Evolutionary conservation across 2,329 filamentous ascomycete species (phyloP).

Genomic region (Neocatenulostroma microsporum): DNA sequence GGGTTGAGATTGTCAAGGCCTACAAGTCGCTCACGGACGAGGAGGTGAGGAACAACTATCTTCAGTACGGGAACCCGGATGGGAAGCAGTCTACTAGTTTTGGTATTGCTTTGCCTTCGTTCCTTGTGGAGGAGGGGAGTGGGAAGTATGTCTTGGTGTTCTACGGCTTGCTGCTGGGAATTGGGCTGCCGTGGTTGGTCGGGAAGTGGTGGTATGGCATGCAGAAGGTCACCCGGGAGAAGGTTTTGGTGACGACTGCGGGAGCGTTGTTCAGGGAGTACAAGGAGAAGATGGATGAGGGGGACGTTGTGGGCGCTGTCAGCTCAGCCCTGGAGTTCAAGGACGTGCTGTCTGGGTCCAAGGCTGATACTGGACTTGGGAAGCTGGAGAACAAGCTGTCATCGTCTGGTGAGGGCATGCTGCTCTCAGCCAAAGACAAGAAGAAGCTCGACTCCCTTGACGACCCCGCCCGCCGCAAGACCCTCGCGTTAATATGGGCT

Average conservation of each 20-base stretch:
- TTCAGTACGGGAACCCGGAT: conserved; percentile 92
- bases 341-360: conserved; percentile 64
- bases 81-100: conserved; percentile 98
- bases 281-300: conserved; percentile 72
- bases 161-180: conserved; percentile 80
- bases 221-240: conserved; percentile 86
- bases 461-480: conserved; percentile 71
- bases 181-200: conserved; percentile 84
- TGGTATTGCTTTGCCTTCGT: conserved; percentile 87
- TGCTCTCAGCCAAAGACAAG: conserved; percentile 66
- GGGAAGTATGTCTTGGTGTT: conserved; percentile 91
- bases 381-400: conserved; percentile 75
- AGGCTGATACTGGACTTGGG: conserved; percentile 69
- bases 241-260: conserved; percentile 84
- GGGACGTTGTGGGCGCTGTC: conserved; percentile 69
- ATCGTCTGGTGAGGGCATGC: conserved; percentile 55
- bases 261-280: conserved; percentile 94
- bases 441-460: conserved; percentile 72
- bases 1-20: conserved; percentile 93
- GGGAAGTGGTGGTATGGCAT: conserved; percentile 99
- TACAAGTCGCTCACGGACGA: conserved; percentile 98
- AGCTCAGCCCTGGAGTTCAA: conserved; percentile 84
- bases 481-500: conserved; percentile 84
- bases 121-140: conserved; percentile 86
- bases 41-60: conserved; percentile 92